Evolutionary conservation across 306 rosid genomes (phyloP), one percentile per base, ranked within the genome.

Genomic region (Hippophae rhamnoides): DNA sequence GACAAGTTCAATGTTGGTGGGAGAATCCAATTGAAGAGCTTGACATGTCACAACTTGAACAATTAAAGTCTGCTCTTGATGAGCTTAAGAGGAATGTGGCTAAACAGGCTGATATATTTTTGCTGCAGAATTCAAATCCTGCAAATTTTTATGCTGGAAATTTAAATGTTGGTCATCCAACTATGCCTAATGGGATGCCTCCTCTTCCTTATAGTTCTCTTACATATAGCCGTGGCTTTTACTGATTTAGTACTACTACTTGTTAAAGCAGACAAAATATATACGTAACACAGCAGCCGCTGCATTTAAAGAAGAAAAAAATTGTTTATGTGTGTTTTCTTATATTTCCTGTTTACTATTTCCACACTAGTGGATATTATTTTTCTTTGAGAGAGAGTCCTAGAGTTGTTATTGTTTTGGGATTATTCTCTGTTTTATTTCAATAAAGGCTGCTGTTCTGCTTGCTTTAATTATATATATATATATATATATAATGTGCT

Each of bases 41-140:
- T 41, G 71, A 71, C 18, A 2, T 44, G 62, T 25, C 57, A 7
- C 70, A 61, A 31, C 66, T 76, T 6, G 54, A 66, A 27, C 69
- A 75, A 43, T 57, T 81, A 53, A 61, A 14, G 64, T 57, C 2
- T 4, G 58, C 70, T 0, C 42, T 72, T 7, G 78, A 60, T 38
- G 79, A 70, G 13, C 65, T 78, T 44, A 66, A 78, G 67, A 78
- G 56, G 76, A 56, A 45, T 31, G 79, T 78, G 49, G 46, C 44
- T 1, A 65, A 63, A 51, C 74, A 78, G 49, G 71, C 71, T 25
- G 83, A 74, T 9, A 60, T 54, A 50, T 52, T 73, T 62, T 3
- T 78, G 54, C 54, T 66, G 10, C 82, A 73, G 25, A 61, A 27
- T 43, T 43, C 72, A 8, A 71, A 58, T 50, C 59, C 71, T 10